Conservation (phyloP, 495 filamentous ascomycete genomes). For the Xylaria venustula region DNA sequence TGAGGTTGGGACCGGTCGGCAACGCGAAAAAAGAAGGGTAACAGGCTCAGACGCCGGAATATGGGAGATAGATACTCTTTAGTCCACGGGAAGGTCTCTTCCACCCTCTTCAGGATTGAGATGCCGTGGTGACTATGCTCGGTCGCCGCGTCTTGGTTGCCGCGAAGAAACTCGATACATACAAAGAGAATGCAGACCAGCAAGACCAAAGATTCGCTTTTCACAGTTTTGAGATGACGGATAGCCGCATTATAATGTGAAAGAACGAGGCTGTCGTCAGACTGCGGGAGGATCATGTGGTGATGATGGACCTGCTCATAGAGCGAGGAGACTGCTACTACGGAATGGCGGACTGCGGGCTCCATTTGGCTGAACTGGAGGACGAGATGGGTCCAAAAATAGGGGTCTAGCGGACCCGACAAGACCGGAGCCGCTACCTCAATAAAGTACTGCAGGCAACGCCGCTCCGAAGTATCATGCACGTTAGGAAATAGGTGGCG, state of each 20-base stretch:
- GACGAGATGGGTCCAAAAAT: slow-evolving; percentile 57
- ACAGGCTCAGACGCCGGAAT: slow-evolving; percentile 40
- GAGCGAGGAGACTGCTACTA: slow-evolving; percentile 55
- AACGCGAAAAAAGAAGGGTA: slow-evolving; percentile 32
- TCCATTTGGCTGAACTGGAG: slow-evolving; percentile 56
- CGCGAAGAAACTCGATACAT: slow-evolving; percentile 56
- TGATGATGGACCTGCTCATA: slow-evolving; percentile 37
- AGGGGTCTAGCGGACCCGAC: slow-evolving; percentile 49
- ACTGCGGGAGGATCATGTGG: slow-evolving; percentile 21
- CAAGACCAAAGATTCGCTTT: slow-evolving; percentile 47
- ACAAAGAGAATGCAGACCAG: slow-evolving; percentile 59
- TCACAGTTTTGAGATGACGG: slow-evolving; percentile 34
- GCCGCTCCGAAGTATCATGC: slow-evolving; percentile 29
- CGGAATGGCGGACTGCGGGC: slow-evolving; percentile 60
- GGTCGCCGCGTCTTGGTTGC: slow-evolving; percentile 44
- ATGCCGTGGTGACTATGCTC: slow-evolving; percentile 44
- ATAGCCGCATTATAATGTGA: slow-evolving; percentile 58
- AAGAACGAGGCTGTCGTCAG: slow-evolving; percentile 43
- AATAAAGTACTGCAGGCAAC: slow-evolving; percentile 54
- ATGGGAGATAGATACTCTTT: slow-evolving; percentile 43
- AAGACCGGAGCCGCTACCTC: slow-evolving; percentile 46
- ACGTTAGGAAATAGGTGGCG: slow-evolving; percentile 21
- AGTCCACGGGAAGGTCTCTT: slow-evolving; percentile 28
- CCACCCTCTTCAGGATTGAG: slow-evolving; percentile 30
- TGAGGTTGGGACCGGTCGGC: slow-evolving; percentile 7